phyloP scores from a whole-genome alignment of 2,329 filamentous ascomycete genomes.

The Phoma herbarum region DNA sequence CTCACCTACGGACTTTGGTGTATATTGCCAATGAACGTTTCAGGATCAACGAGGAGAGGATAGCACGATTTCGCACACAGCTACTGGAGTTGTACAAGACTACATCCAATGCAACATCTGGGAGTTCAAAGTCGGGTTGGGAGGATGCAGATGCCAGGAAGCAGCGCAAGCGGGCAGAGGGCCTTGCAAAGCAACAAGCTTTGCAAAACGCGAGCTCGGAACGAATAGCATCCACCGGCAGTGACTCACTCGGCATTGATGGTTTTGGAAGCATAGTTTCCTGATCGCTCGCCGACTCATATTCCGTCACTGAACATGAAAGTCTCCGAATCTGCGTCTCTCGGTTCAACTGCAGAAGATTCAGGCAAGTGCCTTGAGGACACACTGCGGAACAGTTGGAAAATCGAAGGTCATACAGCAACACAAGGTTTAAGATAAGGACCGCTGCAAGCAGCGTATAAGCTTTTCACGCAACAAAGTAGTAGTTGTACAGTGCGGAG shows the following conservation, averaged over 20 bases:
- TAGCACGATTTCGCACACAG: slow-evolving; percentile 68
- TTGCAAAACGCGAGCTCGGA: slow-evolving; percentile 23
- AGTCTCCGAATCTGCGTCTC: slow-evolving; percentile 11
- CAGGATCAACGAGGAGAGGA: slow-evolving; percentile 71
- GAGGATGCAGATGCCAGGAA: slow-evolving; percentile 52
- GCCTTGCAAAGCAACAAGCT: slow-evolving; percentile 60
- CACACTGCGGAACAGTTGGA: not conserved
- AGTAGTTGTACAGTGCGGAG: not conserved
- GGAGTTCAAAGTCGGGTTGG: slow-evolving; percentile 45
- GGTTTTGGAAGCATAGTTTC: slow-evolving; percentile 6
- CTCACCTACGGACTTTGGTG: slow-evolving; percentile 73
- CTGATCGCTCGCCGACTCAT: not conserved
- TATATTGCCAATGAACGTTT: slow-evolving; percentile 79
- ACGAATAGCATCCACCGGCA: not conserved
- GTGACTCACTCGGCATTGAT: slow-evolving; percentile 10
- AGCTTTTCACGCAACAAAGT: not conserved
- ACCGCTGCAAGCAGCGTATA: not conserved
- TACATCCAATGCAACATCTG: not conserved
- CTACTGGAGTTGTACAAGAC: slow-evolving; percentile 51
- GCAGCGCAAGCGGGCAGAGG: slow-evolving; percentile 54
- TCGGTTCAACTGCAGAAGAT: not conserved
- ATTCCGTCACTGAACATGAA: not conserved
- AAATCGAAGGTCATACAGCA: not conserved
- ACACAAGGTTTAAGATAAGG: no score
- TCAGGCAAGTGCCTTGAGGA: not conserved